Evolutionary conservation across 2,329 filamentous ascomycete species (phyloP).

Genomic region (Pestalotiopsis fici): DNA sequence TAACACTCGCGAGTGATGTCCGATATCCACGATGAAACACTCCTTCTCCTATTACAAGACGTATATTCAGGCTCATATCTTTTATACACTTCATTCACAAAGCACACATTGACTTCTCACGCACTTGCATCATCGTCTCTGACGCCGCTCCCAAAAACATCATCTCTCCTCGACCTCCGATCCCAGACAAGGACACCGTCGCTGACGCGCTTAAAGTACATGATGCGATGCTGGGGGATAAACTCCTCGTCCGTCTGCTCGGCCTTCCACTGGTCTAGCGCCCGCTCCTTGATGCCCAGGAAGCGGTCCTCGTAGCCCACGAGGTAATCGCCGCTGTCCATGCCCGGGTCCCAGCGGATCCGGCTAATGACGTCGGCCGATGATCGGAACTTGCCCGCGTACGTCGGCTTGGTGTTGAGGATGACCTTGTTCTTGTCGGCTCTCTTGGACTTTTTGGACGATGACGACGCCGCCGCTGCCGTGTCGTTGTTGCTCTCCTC

Average conservation of each 20-base stretch:
- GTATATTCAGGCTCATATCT: not conserved
- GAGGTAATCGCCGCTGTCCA: slow-evolving; percentile 54
- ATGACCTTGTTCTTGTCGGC: slow-evolving; percentile 6
- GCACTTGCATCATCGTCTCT: slow-evolving; percentile 4
- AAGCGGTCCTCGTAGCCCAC: slow-evolving; percentile 66
- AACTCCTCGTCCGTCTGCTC: slow-evolving; percentile 68
- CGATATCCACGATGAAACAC: no score
- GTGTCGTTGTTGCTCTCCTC: slow-evolving; percentile 29
- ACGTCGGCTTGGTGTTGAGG: slow-evolving; percentile 22
- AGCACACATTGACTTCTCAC: not conserved
- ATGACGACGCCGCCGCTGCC: not conserved
- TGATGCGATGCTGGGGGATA: slow-evolving; percentile 64
- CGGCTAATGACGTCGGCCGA: slow-evolving; percentile 61
- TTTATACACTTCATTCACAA: no score
- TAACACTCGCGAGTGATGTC: no score
- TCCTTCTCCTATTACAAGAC: no score
- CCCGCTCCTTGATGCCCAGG: slow-evolving; percentile 52
- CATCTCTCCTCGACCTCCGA: slow-evolving; percentile 50
- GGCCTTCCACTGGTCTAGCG: slow-evolving; percentile 57
- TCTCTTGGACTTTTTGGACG: slow-evolving; percentile 22
- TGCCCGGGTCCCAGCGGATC: slow-evolving; percentile 58
- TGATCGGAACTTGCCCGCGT: slow-evolving; percentile 52
- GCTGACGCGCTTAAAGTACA: slow-evolving; percentile 59
- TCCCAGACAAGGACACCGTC: slow-evolving; percentile 60
- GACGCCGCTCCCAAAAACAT: slow-evolving; percentile 57